These are phyloP conservation scores for Nicotiana benthamiana DNA, from an alignment of 257 asterid species.

Conservation along the genomic window DNA sequence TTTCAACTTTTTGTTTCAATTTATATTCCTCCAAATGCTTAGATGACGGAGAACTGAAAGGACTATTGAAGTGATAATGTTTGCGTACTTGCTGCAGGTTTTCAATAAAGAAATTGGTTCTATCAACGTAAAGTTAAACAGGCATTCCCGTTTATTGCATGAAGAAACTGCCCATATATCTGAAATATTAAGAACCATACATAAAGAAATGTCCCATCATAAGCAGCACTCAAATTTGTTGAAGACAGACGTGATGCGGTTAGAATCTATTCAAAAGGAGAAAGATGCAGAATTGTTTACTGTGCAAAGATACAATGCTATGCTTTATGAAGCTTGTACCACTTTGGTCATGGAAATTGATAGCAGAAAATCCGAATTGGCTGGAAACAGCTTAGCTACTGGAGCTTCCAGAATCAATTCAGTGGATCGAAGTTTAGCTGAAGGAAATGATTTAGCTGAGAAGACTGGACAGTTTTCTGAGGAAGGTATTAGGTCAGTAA, in stretches of 20 bases:
- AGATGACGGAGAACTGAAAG: neutral
- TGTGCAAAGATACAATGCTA: conserved; percentile 37
- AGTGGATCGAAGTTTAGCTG: conserved; percentile 27
- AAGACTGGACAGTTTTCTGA: conserved; percentile 27
- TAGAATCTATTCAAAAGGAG: conserved; percentile 47
- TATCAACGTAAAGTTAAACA: conserved; percentile 45
- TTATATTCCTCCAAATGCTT: neutral
- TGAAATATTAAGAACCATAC: conserved; percentile 40
- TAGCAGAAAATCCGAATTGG: conserved; percentile 37
- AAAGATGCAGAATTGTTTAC: conserved; percentile 55
- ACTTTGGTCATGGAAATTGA: conserved; percentile 53
- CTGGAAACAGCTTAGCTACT: conserved; percentile 30
- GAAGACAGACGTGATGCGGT: conserved; percentile 37
- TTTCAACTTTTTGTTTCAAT: neutral
- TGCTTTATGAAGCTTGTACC: conserved; percentile 57
- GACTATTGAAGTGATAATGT: neutral
- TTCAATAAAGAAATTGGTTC: conserved; percentile 42
- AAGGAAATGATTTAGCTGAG: conserved; percentile 21
- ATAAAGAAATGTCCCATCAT: conserved; percentile 40
- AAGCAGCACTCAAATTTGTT: conserved; percentile 46
- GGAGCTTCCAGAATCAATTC: conserved; percentile 28
- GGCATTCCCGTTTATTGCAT: conserved; percentile 42
- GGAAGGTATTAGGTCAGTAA: conserved; percentile 38
- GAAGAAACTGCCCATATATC: conserved; percentile 51
- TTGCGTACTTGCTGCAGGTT: conserved; percentile 42